Evolutionary conservation across 495 filamentous ascomycete species (phyloP).

Genomic region (Massariosphaeria phaeospora): DNA sequence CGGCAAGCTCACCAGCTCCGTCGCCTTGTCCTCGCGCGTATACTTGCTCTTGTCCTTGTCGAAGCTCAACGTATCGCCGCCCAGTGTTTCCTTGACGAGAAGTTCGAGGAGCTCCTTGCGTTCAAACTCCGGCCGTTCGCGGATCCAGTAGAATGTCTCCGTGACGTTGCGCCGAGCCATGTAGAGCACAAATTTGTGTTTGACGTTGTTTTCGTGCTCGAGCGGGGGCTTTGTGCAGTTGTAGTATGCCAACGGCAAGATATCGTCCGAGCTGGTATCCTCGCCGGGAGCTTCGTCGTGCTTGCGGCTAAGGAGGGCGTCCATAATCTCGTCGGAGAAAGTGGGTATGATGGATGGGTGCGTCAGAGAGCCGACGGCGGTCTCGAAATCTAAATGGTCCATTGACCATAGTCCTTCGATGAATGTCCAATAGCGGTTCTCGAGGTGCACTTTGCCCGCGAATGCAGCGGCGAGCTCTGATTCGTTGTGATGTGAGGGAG

Average conservation of each 20-base stretch:
- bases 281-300: slow-evolving; percentile 40
- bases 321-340: slow-evolving; percentile 74
- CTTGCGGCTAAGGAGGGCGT: slow-evolving; percentile 52
- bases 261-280: slow-evolving; percentile 44
- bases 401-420: slow-evolving; percentile 79
- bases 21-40: slow-evolving; percentile 42
- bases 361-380: slow-evolving; percentile 65
- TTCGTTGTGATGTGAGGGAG: slow-evolving; percentile 43
- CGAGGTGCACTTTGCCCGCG: slow-evolving; percentile 55
- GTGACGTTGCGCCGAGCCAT: slow-evolving; percentile 62
- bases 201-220: slow-evolving; percentile 51
- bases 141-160: slow-evolving; percentile 69
- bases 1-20: slow-evolving; percentile 67
- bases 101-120: slow-evolving; percentile 60
- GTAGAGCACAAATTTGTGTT: slow-evolving; percentile 60
- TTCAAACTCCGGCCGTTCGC: slow-evolving; percentile 55
- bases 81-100: slow-evolving; percentile 60
- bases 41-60: slow-evolving; percentile 39
- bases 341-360: slow-evolving; percentile 72
- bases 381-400: slow-evolving; percentile 65
- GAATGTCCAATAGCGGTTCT: slow-evolving; percentile 65
- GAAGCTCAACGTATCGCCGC: slow-evolving; percentile 43
- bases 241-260: slow-evolving; percentile 68
- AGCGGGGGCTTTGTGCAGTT: slow-evolving; percentile 64
- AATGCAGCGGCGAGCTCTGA: slow-evolving; percentile 48